phyloP scores from a whole-genome alignment of 148 eudicot species.

The Rhododendron ovatum region DNA sequence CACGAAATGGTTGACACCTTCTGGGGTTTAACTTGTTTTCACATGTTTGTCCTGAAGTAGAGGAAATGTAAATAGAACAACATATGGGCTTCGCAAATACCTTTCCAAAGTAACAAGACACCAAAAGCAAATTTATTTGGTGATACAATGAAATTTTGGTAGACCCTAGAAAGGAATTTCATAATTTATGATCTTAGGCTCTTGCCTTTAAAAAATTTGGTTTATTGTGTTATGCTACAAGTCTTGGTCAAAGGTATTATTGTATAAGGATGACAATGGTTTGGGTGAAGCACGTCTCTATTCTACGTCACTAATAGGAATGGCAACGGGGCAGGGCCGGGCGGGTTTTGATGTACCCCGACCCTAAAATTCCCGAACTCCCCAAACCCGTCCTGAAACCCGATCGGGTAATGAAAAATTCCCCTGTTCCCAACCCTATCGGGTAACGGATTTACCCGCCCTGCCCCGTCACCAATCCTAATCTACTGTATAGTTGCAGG shows the following conservation, averaged over 20 bases:
- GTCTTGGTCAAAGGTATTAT: background rate
- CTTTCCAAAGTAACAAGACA: background rate
- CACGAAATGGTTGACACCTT: background rate
- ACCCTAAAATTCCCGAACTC: too few relatives aligned
- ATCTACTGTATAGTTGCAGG: too few relatives aligned
- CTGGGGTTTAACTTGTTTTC: background rate
- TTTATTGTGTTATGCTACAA: background rate
- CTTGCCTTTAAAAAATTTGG: background rate
- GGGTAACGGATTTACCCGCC: too few relatives aligned
- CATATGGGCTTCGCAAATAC: background rate
- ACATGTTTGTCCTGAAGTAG: background rate
- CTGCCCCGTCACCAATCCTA: too few relatives aligned
- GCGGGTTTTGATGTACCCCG: too few relatives aligned
- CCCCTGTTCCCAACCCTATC: too few relatives aligned
- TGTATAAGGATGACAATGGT: background rate
- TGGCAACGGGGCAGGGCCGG: too few relatives aligned
- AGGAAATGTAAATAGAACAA: background rate
- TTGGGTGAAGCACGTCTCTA: background rate
- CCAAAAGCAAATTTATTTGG: background rate
- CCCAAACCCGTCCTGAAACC: too few relatives aligned
- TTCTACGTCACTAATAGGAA: background rate
- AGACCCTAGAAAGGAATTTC: too few relatives aligned
- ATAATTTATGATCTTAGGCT: background rate
- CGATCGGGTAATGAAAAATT: too few relatives aligned
- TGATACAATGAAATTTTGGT: background rate